Evolutionary conservation across 306 rosid species (phyloP), one percentile per base, ranked within the genome.

Genomic region (Medicago lupulina): DNA sequence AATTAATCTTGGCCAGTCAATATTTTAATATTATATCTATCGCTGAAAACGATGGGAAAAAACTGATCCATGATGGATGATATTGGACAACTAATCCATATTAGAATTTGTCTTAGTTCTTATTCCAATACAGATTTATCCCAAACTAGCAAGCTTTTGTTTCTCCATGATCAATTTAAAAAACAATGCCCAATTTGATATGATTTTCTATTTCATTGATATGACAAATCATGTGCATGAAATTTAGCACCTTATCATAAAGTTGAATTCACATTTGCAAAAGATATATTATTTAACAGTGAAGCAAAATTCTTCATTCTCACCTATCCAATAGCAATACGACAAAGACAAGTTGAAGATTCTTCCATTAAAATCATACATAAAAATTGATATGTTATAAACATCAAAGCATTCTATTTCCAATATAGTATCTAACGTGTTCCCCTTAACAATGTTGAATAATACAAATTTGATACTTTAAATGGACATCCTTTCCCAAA

Each of bases 231-330:
- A 79, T 74, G 80, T 83, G 85, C 83, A 74, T 80, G 83, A 72
- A 85, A 67, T 58, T 75, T 67, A 80, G 88, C 88, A 83, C 89
- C 81, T 74, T 21, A 76, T 71, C 68, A 28, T 71, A 92, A 87
- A 84, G 91, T 53, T 57, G 87, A 87, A 89, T 86, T 88, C 92
- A 84, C 72, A 88, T 88, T 87, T 83, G 87, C 55, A 40, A 60
- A 66, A 41, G 79, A 85, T 91, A 91, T 88, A 89, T 72, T 15
- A 38, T 83, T 72, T 77, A 49, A 15, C 76, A 83, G 82, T 74
- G 82, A 64, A 62, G 82, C 77, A 79, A 81, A 75, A 86, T 88
- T 89, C 90, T 64, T 69, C 82, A 66, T 81, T 87, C 85, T 79
- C 79, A 0, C 23, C 25, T 23, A 64, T 47, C 89, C 85, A 84